Conservation (phyloP, 148 eudicot species). For the Drosera capensis region DNA sequence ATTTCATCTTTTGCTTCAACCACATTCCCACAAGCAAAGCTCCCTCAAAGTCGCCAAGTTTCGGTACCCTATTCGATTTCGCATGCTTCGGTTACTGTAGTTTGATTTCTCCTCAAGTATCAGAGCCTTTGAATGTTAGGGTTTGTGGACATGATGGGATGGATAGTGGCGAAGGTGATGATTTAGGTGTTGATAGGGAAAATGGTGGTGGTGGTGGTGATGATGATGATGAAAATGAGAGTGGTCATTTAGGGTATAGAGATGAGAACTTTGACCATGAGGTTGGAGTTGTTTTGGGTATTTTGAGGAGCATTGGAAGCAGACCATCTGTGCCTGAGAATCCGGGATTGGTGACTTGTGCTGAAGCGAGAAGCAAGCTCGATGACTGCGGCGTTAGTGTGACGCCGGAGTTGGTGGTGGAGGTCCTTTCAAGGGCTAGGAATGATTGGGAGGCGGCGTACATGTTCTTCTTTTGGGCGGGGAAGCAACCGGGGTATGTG, state of each 20-base stretch:
- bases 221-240: slow-evolving; percentile 6
- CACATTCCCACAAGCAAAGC: slow-evolving; percentile 4
- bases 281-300: slow-evolving; percentile 26
- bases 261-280: slow-evolving; percentile 17
- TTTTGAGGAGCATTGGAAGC: slow-evolving; percentile 13
- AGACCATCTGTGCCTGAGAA: background rate
- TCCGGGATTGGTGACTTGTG: slow-evolving; percentile 7
- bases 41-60: slow-evolving; percentile 4
- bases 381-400: slow-evolving; percentile 37
- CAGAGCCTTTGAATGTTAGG: background rate
- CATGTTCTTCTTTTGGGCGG: slow-evolving; percentile 71
- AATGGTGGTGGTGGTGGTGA: slow-evolving; percentile 1
- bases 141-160: background rate
- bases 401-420: slow-evolving; percentile 36
- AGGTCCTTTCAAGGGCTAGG: slow-evolving; percentile 42
- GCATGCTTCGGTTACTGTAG: slow-evolving; percentile 8
- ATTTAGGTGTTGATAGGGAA: slow-evolving; percentile 1
- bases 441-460: slow-evolving; percentile 78
- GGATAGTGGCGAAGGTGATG: slow-evolving; percentile 5
- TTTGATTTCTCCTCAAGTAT: background rate
- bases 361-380: slow-evolving; percentile 32
- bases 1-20: slow-evolving; percentile 2
- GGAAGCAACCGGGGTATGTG: slow-evolving; percentile 41
- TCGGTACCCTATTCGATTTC: slow-evolving; percentile 9
- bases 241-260: slow-evolving; percentile 8